Evolutionary conservation across 495 filamentous ascomycete genomes (phyloP).

Genomic region (Penicillium lagena): DNA sequence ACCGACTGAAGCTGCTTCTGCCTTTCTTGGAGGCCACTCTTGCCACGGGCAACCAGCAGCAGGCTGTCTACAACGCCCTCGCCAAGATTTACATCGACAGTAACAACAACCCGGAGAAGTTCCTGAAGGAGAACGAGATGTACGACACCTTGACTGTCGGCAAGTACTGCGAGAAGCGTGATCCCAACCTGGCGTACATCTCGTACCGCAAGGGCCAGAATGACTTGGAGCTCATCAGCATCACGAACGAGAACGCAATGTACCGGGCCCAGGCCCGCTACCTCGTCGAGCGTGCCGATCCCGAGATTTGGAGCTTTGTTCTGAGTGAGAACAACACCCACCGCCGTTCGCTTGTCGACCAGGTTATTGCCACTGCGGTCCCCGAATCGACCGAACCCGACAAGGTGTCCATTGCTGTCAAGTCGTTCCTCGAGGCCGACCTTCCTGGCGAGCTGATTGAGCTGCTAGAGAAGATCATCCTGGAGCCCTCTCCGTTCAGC

Average conservation of each 20-base stretch:
- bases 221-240: slow-evolving; percentile 92
- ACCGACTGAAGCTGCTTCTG: slow-evolving; percentile 89
- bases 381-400: slow-evolving; percentile 91
- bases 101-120: slow-evolving; percentile 98
- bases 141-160: slow-evolving; percentile 91
- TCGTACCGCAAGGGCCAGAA: slow-evolving; percentile 96
- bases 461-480: slow-evolving; percentile 96
- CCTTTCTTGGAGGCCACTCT: slow-evolving; percentile 95
- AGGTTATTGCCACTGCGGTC: slow-evolving; percentile 94
- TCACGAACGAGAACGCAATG: slow-evolving; percentile 99
- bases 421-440: slow-evolving; percentile 84
- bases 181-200: slow-evolving; percentile 94
- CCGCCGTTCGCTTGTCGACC: slow-evolving; percentile 87
- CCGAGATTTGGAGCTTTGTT: slow-evolving; percentile 91
- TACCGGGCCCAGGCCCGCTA: slow-evolving; percentile 96
- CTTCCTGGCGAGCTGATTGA: slow-evolving; percentile 94
- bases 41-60: slow-evolving; percentile 88
- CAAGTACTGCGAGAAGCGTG: slow-evolving; percentile 98
- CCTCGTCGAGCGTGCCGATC: slow-evolving; percentile 81
- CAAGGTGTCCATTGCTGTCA: slow-evolving; percentile 91
- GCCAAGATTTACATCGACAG: slow-evolving; percentile 99
- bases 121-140: slow-evolving; percentile 95
- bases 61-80: slow-evolving; percentile 95
- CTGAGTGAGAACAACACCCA: slow-evolving; percentile 93
- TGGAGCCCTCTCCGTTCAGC: slow-evolving; percentile 94